phyloP scores from a whole-genome alignment of 148 eudicot species.

The Fagopyrum esculentum region DNA sequence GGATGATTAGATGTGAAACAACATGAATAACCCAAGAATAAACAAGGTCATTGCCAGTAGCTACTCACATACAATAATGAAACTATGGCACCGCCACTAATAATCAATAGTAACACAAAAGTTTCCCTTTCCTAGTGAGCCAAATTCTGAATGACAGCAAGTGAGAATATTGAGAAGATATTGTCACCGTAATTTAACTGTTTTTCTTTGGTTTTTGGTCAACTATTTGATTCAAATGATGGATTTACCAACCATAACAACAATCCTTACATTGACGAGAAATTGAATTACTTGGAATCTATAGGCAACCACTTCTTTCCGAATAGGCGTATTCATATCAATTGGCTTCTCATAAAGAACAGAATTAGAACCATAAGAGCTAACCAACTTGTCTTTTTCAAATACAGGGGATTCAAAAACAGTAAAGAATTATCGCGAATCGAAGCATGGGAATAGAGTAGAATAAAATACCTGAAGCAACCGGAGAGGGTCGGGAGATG shows the following conservation, averaged over 20 bases:
- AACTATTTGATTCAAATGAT: not conserved
- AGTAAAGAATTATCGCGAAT: not conserved
- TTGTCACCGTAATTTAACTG: not conserved
- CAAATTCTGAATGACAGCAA: not conserved
- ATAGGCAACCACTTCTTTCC: not conserved
- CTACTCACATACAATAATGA: not conserved
- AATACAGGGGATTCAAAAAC: not conserved
- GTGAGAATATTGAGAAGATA: not conserved
- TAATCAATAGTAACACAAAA: not conserved
- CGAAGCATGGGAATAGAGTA: not conserved
- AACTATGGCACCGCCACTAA: not conserved
- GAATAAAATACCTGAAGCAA: constrained; percentile 36
- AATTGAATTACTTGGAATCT: not conserved
- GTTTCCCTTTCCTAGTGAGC: not conserved
- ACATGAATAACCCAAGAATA: not conserved
- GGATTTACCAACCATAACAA: not conserved
- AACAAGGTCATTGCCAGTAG: not conserved
- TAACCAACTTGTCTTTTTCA: not conserved
- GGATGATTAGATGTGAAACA: constrained; percentile 5
- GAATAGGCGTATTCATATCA: not conserved
- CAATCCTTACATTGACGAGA: not conserved
- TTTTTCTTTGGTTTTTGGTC: not conserved
- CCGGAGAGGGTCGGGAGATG: constrained; percentile 24
- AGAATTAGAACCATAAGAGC: not conserved
- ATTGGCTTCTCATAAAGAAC: not conserved